A percentile compares a stretch with the other conserved stretches of the same genome.
phyloP scores from a whole-genome alignment of 495 filamentous ascomycete genomes.

The Xylaria telfairii region DNA sequence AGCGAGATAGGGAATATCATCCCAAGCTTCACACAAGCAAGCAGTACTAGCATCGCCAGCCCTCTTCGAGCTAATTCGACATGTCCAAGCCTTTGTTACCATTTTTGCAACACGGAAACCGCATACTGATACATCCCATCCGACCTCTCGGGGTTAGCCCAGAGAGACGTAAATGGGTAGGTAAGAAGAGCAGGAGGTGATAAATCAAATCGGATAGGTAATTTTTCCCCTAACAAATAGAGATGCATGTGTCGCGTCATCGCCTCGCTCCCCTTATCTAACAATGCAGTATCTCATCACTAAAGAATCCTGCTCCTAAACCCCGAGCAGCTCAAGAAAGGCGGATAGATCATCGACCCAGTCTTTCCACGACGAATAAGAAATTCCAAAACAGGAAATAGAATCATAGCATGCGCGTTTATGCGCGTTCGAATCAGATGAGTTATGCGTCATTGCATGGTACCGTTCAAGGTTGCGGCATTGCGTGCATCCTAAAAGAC shows the following conservation, averaged over 20 bases:
- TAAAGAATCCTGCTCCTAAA: slow-evolving; percentile 4
- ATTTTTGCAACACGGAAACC: neutral
- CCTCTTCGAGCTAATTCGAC: neutral
- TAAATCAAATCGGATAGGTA: neutral
- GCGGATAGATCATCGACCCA: neutral
- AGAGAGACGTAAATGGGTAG: neutral
- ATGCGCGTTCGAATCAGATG: slow-evolving; percentile 26
- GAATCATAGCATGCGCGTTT: slow-evolving; percentile 24
- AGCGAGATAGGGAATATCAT: neutral
- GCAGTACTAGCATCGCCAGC: neutral
- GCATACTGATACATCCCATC: slow-evolving; percentile 18
- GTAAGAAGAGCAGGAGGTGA: neutral
- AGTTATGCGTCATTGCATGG: neutral
- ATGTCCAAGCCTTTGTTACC: neutral
- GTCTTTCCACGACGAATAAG: neutral
- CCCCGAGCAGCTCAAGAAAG: neutral
- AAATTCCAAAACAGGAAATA: slow-evolving; percentile 28
- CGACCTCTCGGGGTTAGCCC: neutral
- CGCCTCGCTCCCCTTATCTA: neutral
- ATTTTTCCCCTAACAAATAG: slow-evolving; percentile 4
- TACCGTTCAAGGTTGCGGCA: slow-evolving; percentile 26
- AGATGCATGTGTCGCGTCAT: slow-evolving; percentile 4
- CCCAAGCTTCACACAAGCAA: neutral
- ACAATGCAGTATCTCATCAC: slow-evolving; percentile 7
- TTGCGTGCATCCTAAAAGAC: slow-evolving; percentile 33